phyloP scores from a whole-genome alignment of 345 rosid genomes.

The Dovyalis caffra region DNA sequence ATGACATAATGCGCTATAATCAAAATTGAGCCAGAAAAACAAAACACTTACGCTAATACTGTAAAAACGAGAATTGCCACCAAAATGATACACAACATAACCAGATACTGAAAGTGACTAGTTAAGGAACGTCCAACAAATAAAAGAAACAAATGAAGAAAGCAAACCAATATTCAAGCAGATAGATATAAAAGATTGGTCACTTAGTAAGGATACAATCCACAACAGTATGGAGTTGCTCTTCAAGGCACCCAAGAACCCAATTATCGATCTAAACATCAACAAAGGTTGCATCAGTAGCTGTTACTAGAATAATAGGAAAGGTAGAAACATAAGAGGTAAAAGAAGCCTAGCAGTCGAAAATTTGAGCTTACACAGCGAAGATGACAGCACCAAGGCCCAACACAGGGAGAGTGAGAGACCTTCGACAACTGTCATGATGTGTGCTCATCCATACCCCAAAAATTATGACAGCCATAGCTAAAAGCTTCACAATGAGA shows the following conservation, averaged over 20 bases:
- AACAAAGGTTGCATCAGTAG: neutral
- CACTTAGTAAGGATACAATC: slow-evolving; percentile 73
- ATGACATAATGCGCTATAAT: too few relatives aligned
- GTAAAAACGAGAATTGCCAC: slow-evolving; percentile 84
- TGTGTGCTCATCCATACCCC: slow-evolving; percentile 98
- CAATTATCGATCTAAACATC: slow-evolving; percentile 71
- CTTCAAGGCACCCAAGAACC: slow-evolving; percentile 91
- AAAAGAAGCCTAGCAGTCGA: neutral
- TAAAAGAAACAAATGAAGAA: neutral
- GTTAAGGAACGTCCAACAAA: slow-evolving; percentile 47
- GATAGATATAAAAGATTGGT: slow-evolving; percentile 8
- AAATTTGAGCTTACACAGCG: slow-evolving; percentile 47
- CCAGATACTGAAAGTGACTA: slow-evolving; percentile 61
- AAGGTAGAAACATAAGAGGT: neutral
- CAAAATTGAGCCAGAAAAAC: neutral
- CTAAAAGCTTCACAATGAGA: slow-evolving; percentile 62
- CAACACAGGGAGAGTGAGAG: slow-evolving; percentile 81
- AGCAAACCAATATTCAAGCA: slow-evolving; percentile 1
- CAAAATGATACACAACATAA: slow-evolving; percentile 61
- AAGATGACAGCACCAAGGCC: slow-evolving; percentile 82
- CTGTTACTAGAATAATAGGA: neutral
- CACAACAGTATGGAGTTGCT: slow-evolving; percentile 71
- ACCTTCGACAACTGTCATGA: slow-evolving; percentile 74
- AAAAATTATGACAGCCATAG: slow-evolving; percentile 62
- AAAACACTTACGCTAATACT: slow-evolving; percentile 80